These are phyloP conservation scores for Lobulomyces angularis DNA, from an alignment of 192 early-diverging fungal species.

Conservation along the genomic window DNA sequence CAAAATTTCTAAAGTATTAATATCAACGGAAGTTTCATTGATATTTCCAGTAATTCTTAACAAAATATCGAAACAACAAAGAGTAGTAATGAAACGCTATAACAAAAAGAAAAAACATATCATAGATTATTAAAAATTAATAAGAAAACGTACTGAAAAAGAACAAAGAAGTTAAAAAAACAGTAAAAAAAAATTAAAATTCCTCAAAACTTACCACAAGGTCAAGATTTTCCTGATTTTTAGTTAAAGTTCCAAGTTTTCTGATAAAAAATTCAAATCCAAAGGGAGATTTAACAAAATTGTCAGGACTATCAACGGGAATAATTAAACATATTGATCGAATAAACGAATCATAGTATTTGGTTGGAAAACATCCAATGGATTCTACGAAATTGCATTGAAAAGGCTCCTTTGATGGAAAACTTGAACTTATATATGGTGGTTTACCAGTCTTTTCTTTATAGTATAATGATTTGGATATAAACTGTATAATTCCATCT, in stretches of 20 bases:
- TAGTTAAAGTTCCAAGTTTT: constrained; percentile 6
- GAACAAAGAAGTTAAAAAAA: too few relatives aligned
- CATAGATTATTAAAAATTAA: too few relatives aligned
- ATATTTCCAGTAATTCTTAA: constrained; percentile 6
- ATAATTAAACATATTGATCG: constrained; percentile 26
- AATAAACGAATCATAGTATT: constrained; percentile 32
- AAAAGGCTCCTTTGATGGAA: constrained; percentile 17
- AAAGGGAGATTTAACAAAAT: constrained; percentile 29
- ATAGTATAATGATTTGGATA: constrained; percentile 8
- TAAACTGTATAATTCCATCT: background rate
- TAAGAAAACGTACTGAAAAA: too few relatives aligned
- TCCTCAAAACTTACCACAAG: constrained; percentile 9
- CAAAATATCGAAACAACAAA: constrained; percentile 22
- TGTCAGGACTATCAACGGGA: constrained; percentile 29
- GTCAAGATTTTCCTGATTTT: constrained; percentile 18
- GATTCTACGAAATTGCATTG: constrained; percentile 24
- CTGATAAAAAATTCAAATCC: constrained; percentile 32
- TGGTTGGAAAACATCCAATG: constrained; percentile 18
- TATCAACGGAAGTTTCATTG: too few relatives aligned
- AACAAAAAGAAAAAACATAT: too few relatives aligned
- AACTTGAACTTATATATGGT: constrained; percentile 2
- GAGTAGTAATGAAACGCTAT: too few relatives aligned
- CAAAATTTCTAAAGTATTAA: too few relatives aligned
- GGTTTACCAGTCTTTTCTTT: constrained; percentile 3
- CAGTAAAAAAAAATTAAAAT: too few relatives aligned